Conservation (phyloP, 345 rosid genomes). For the Anacardium occidentale region DNA sequence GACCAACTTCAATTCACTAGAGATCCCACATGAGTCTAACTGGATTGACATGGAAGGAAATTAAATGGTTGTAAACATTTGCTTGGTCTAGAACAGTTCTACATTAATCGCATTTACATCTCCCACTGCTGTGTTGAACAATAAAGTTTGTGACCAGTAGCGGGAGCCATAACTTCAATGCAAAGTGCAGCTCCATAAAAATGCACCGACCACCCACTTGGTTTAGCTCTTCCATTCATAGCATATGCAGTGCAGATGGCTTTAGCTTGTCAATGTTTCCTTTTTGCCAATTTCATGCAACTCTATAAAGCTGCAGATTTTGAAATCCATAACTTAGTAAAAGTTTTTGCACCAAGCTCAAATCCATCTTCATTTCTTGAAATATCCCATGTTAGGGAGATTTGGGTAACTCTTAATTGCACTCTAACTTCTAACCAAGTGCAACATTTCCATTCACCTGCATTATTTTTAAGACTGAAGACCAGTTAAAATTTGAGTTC, state of each 20-base stretch:
- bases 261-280: background rate
- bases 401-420: too few relatives aligned
- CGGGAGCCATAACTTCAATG: background rate
- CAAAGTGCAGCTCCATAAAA: background rate
- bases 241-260: background rate
- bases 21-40: too few relatives aligned
- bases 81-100: too few relatives aligned
- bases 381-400: too few relatives aligned
- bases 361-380: too few relatives aligned
- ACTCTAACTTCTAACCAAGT: too few relatives aligned
- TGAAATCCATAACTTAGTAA: background rate
- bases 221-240: background rate
- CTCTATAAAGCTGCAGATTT: background rate
- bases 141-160: too few relatives aligned
- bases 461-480: background rate
- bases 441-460: background rate
- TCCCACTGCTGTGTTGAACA: background rate
- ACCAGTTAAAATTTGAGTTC: background rate
- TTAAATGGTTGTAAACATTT: too few relatives aligned
- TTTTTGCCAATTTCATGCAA: background rate
- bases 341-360: background rate
- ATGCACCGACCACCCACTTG: background rate
- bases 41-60: too few relatives aligned
- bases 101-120: background rate
- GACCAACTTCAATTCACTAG: too few relatives aligned